A percentile compares a stretch with the other conserved stretches of the same genome.
phyloP scores from a whole-genome alignment of 495 filamentous ascomycete species.

The Hyaloscypha finlandica region DNA sequence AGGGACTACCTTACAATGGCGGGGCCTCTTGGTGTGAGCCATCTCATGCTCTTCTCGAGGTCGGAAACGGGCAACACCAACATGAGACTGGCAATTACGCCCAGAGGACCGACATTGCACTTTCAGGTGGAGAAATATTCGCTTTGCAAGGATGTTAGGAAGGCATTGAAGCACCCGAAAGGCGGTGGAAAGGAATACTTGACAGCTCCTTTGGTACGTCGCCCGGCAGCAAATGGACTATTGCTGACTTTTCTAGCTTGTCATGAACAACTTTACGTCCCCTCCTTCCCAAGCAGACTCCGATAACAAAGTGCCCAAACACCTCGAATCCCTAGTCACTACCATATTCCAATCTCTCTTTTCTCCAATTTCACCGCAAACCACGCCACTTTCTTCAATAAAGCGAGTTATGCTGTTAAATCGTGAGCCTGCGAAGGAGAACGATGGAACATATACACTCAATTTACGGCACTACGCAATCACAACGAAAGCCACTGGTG shows the following conservation, averaged over 20 bases:
- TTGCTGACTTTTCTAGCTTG: constrained; percentile 54
- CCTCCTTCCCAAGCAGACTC: constrained; percentile 56
- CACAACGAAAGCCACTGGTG: constrained; percentile 78
- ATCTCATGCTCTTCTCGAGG: constrained; percentile 92
- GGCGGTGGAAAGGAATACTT: constrained; percentile 81
- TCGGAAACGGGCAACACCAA: constrained; percentile 91
- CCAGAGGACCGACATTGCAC: constrained; percentile 88
- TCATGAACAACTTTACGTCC: constrained; percentile 96
- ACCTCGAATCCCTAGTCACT: constrained; percentile 90
- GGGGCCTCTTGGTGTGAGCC: constrained; percentile 89
- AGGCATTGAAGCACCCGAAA: constrained; percentile 76
- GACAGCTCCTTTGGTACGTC: constrained; percentile 71
- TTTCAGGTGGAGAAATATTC: constrained; percentile 98
- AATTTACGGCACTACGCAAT: constrained; percentile 96
- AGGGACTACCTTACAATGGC: constrained; percentile 95
- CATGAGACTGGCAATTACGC: constrained; percentile 83
- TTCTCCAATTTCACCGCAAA: constrained; percentile 91
- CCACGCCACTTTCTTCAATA: constrained; percentile 83
- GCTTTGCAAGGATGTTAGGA: constrained; percentile 84
- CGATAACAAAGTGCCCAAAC: constrained; percentile 73
- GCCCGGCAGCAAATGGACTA: not conserved
- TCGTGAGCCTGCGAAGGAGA: constrained; percentile 60
- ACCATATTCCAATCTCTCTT: constrained; percentile 97
- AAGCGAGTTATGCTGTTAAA: constrained; percentile 88
- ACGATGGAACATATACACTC: constrained; percentile 75